phyloP scores from a whole-genome alignment of 768 basidiomycete species.

The Rhodosporidiobolus sp. region DNA sequence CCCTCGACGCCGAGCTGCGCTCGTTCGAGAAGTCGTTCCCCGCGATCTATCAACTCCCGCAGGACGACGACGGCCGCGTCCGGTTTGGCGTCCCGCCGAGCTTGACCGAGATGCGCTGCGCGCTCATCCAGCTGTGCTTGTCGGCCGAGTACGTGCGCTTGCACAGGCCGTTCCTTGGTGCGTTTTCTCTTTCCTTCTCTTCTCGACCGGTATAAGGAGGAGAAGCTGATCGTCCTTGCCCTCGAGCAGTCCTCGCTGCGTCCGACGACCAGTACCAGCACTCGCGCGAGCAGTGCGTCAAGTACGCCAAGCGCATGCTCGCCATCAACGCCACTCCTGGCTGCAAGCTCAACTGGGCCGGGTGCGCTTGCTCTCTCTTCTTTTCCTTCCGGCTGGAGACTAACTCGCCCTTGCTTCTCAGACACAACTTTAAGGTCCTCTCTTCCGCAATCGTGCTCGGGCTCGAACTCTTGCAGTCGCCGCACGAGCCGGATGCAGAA shows the following conservation, averaged over 20 bases:
- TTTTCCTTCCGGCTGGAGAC: too few species aligned
- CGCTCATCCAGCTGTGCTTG: conserved; percentile 7
- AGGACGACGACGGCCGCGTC: conserved; percentile 6
- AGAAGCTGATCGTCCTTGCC: not conserved
- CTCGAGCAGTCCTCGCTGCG: conserved; percentile 18
- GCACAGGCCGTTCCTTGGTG: conserved; percentile 31
- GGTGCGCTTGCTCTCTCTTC: not conserved
- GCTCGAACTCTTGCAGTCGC: conserved; percentile 19
- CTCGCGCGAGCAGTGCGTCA: conserved; percentile 20
- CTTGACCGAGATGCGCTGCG: not conserved
- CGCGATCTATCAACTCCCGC: conserved; percentile 1
- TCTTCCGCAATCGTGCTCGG: conserved; percentile 10
- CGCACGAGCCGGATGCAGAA: conserved; percentile 14
- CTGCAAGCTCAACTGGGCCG: not conserved
- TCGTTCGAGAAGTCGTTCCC: conserved; percentile 25
- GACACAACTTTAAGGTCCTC: conserved; percentile 13
- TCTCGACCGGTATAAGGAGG: not conserved
- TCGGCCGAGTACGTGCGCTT: conserved; percentile 22
- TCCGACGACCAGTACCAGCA: conserved; percentile 19
- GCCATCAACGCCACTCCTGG: conserved; percentile 13
- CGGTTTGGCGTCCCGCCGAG: not conserved
- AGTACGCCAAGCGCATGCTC: conserved; percentile 31
- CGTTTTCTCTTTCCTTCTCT: not conserved
- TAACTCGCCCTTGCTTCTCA: not conserved
- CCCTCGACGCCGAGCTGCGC: conserved; percentile 18